Conservation (phyloP, 2,329 filamentous ascomycete species). For the Fusarium sp. region DNA sequence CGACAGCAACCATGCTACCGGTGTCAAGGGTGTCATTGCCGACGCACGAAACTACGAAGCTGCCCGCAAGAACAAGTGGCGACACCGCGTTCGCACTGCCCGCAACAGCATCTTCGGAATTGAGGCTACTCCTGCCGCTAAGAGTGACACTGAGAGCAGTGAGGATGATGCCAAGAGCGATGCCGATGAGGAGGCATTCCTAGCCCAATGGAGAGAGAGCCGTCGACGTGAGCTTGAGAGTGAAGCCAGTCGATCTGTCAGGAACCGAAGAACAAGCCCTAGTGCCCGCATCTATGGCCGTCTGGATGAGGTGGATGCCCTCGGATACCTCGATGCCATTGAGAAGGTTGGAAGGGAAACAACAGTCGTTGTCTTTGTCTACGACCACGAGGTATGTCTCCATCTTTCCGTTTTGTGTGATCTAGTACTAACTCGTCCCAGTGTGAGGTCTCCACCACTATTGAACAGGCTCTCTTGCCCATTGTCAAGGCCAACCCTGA, state of each 20-base stretch:
- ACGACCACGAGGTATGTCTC: constrained; percentile 80
- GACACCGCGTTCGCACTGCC: constrained; percentile 62
- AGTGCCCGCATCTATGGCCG: constrained; percentile 82
- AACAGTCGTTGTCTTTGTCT: constrained; percentile 92
- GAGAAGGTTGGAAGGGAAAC: constrained; percentile 87
- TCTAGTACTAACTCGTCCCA: constrained; percentile 54
- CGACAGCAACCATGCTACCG: constrained; percentile 77
- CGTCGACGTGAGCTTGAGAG: constrained; percentile 81
- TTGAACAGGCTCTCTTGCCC: constrained; percentile 81
- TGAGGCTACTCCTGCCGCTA: constrained; percentile 44
- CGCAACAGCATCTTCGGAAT: constrained; percentile 67
- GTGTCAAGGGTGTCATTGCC: constrained; percentile 88
- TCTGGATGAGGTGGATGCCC: constrained; percentile 85
- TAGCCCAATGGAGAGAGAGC: constrained; percentile 85
- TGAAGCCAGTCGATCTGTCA: constrained; percentile 64
- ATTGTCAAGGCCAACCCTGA: constrained; percentile 77
- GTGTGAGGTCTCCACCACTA: constrained; percentile 81
- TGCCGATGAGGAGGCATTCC: constrained; percentile 81
- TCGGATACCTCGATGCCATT: constrained; percentile 94
- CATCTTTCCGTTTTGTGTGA: background rate
- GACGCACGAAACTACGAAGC: constrained; percentile 82
- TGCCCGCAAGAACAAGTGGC: constrained; percentile 68
- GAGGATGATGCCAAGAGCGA: constrained; percentile 59
- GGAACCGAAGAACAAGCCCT: constrained; percentile 77
- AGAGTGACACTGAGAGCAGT: constrained; percentile 60